These are phyloP conservation scores for Dactylella cylindrospora DNA, from an alignment of 2,329 filamentous ascomycete species.

Conservation along the genomic window DNA sequence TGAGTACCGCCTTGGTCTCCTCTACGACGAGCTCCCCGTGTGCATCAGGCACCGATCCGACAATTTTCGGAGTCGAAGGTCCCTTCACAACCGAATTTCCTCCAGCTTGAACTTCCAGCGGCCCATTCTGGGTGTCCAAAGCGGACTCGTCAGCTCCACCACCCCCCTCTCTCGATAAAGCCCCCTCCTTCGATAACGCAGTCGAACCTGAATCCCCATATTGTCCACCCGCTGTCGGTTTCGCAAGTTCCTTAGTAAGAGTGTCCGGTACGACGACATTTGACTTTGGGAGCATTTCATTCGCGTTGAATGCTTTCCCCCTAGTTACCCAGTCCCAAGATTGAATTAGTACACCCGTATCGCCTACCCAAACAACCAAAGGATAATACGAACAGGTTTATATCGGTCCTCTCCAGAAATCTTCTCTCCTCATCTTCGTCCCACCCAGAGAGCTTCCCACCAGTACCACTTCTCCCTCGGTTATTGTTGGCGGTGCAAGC, in stretches of 20 bases:
- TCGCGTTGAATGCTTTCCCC: slow-evolving; percentile 42
- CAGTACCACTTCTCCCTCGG: slow-evolving; percentile 61
- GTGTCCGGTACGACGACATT: slow-evolving; percentile 23
- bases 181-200: background rate
- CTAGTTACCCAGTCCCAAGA: slow-evolving; percentile 16
- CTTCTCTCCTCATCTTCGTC: slow-evolving; percentile 52
- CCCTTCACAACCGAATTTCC: slow-evolving; percentile 3
- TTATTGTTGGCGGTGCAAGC: slow-evolving; percentile 57
- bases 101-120: slow-evolving; percentile 1
- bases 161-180: background rate
- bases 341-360: slow-evolving; percentile 27
- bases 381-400: slow-evolving; percentile 44
- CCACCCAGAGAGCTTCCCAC: slow-evolving; percentile 40
- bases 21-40: background rate
- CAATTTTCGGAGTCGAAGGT: slow-evolving; percentile 15
- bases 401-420: slow-evolving; percentile 49
- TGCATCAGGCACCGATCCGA: no score
- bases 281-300: slow-evolving; percentile 37
- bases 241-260: slow-evolving; percentile 15
- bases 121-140: no score
- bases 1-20: slow-evolving; percentile 1
- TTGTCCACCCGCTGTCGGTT: slow-evolving; percentile 16
- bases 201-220: slow-evolving; percentile 8
- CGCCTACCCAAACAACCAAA: background rate
- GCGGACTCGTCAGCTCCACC: no score